A percentile compares a stretch with the other conserved stretches of the same genome.
These are phyloP conservation scores for Wickerhamiella azymoides DNA, from an alignment of 805 yeast species.

Conservation along the genomic window DNA sequence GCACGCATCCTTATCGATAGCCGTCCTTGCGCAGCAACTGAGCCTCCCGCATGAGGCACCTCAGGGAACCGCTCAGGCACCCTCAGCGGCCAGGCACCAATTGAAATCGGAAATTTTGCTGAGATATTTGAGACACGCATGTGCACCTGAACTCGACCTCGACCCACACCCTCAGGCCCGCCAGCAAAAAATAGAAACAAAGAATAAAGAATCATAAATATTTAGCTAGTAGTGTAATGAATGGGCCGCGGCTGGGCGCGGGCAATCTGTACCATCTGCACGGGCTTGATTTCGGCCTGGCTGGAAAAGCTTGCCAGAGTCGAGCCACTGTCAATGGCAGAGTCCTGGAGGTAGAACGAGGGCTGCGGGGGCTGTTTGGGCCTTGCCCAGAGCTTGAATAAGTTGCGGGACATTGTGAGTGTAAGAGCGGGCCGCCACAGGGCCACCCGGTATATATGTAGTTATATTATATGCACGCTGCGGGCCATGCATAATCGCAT, in stretches of 20 bases:
- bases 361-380: not conserved
- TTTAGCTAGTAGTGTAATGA: not conserved
- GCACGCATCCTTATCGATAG: too few species aligned
- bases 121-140: too few species aligned
- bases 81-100: too few species aligned
- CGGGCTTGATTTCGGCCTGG: not conserved
- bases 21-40: too few species aligned
- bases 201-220: not conserved
- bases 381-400: not conserved
- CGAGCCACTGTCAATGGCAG: not conserved
- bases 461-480: not conserved
- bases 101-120: too few species aligned
- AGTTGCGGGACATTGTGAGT: not conserved
- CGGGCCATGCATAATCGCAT: not conserved
- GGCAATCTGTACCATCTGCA: not conserved
- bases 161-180: too few species aligned
- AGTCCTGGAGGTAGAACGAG: not conserved
- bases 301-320: not conserved
- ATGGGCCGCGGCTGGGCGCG: not conserved
- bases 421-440: not conserved
- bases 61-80: too few species aligned
- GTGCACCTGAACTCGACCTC: too few species aligned
- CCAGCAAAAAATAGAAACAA: not conserved
- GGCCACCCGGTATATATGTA: not conserved
- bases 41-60: too few species aligned